Evolutionary conservation across 495 filamentous ascomycete genomes (phyloP), one percentile per base, ranked within the genome.

Genomic region (Aspergillus affinis): DNA sequence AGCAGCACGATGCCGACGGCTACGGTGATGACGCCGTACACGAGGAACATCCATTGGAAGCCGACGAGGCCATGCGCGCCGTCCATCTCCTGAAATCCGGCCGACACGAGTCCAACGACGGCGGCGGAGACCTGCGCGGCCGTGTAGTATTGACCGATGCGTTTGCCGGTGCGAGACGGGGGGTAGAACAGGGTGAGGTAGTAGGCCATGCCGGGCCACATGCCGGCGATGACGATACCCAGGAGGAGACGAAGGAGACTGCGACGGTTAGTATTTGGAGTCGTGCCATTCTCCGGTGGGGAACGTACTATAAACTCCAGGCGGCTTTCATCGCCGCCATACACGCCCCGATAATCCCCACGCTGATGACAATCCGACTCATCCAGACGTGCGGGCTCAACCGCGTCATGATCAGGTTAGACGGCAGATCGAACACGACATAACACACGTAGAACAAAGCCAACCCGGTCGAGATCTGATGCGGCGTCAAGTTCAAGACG

Each of bases 191-290:
- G 81, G 0, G 92, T 94, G 20, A 97, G 80, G 65, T 95, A 96
- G 73, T 94, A 96, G 19, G 92, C 84, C 92, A 96, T 96, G 44
- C 92, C 92, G 2, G 92, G 92, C 91, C 92, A 96, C 86, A 96
- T 91, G 18, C 92, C 92, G 10, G 92, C 92, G 66, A 91, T 92
- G 19, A 96, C 91, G 55, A 95, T 81, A 47, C 92, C 92, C 15
- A 96, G 81, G 8, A 97, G 79, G 49, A 96, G 84, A n/a, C 92
- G 88, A 5, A 96, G 81, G 29, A 96, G 80, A 63, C 87, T 90
- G 52, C 13, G 19, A 29, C 6, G 9, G 32, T 66, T 56, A 58
- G 48, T 62, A 55, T 32, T 32, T 7, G 7, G 10, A 58, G 47
- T 47, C 36, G 46, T n/a, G 48, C 29, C 9, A 17, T 18, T 51